Conservation (phyloP, 345 rosid species). For the Gynandropsis gynandra region DNA sequence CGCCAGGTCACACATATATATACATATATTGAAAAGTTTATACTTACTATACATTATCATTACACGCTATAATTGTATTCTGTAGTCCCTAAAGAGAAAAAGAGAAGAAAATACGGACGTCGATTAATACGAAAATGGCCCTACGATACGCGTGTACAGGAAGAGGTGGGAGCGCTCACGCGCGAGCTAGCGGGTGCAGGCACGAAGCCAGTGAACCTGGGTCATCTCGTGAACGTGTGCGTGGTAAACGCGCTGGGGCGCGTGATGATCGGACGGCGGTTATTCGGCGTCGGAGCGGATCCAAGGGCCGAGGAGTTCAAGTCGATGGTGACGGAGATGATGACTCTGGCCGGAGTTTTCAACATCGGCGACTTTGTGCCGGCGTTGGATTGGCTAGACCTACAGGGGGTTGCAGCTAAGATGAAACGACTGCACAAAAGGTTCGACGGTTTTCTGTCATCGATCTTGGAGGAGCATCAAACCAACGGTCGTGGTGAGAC, state of each 20-base stretch:
- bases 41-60: too few relatives aligned
- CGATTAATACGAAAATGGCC: not conserved
- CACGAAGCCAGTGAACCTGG: conserved; percentile 38
- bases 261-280: conserved; percentile 66
- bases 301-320: conserved; percentile 76
- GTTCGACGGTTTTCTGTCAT: conserved; percentile 56
- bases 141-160: conserved; percentile 25
- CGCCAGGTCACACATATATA: conserved; percentile 49
- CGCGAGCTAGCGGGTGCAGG: conserved; percentile 36
- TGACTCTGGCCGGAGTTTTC: conserved; percentile 75
- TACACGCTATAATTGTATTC: too few relatives aligned
- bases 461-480: conserved; percentile 59
- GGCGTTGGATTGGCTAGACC: conserved; percentile 66
- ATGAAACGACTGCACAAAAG: conserved; percentile 83
- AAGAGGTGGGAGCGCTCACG: conserved; percentile 46
- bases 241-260: conserved; percentile 64
- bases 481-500: conserved; percentile 19
- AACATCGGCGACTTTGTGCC: conserved; percentile 87
- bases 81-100: too few relatives aligned
- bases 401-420: conserved; percentile 72
- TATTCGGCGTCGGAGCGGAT: conserved; percentile 56
- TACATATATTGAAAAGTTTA: too few relatives aligned
- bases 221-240: conserved; percentile 60
- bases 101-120: too few relatives aligned
- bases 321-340: conserved; percentile 81